Evolutionary conservation across 1,284 basidiomycete genomes (phyloP).

Genomic region (Psilocybe mexicana): DNA sequence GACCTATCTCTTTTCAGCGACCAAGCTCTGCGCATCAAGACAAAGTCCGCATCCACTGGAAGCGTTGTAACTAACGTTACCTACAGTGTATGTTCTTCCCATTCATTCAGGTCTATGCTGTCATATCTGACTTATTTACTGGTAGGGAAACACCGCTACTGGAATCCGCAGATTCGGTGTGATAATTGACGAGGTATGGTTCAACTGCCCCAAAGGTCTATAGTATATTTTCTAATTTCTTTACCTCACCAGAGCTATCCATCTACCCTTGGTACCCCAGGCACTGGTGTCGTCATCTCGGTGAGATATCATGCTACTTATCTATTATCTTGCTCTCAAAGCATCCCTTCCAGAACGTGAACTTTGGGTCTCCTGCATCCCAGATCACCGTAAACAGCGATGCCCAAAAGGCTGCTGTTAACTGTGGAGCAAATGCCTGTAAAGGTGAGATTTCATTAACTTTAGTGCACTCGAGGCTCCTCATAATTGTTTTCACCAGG

Average conservation of each 20-base stretch:
- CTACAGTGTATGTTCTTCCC: constrained; percentile 32
- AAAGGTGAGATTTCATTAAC: constrained; percentile 28
- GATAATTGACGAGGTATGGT: constrained; percentile 39
- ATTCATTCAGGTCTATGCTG: constrained; percentile 1
- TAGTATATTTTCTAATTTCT: not conserved
- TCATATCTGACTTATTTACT: not conserved
- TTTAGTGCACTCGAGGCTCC: not conserved
- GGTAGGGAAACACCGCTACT: constrained; percentile 43
- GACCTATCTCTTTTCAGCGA: constrained; percentile 26
- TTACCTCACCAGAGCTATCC: constrained; percentile 46
- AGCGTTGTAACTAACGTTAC: constrained; percentile 43
- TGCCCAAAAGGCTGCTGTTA: constrained; percentile 41
- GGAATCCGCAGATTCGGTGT: constrained; percentile 44
- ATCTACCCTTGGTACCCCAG: constrained; percentile 42
- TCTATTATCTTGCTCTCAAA: not conserved
- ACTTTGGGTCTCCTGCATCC: constrained; percentile 37
- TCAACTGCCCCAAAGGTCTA: not conserved
- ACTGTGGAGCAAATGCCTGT: constrained; percentile 46
- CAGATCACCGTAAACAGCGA: constrained; percentile 36
- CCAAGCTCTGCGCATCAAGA: constrained; percentile 53
- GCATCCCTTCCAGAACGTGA: constrained; percentile 30
- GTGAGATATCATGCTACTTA: constrained; percentile 16
- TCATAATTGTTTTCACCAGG: constrained; percentile 27
- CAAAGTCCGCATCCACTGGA: constrained; percentile 35
- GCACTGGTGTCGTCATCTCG: constrained; percentile 43